These are phyloP conservation scores for Phytophthora citricola DNA, from an alignment of 352 stramenopile genomes.

Conservation along the genomic window DNA sequence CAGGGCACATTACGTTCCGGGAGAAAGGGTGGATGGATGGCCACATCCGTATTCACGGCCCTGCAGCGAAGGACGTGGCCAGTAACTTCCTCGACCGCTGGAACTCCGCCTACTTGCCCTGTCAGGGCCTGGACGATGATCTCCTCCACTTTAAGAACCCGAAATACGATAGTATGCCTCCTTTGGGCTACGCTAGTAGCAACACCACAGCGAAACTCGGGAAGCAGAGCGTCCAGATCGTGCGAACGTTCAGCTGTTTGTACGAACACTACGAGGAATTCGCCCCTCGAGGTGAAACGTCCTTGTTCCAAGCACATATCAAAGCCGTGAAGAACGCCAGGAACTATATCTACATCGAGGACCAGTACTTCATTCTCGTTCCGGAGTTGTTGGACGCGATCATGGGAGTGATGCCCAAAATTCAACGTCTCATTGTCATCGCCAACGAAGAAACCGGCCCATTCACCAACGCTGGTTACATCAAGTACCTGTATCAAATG, in stretches of 20 bases:
- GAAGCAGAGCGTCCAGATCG: slow-evolving; percentile 41
- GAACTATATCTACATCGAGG: slow-evolving; percentile 36
- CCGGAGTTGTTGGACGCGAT: slow-evolving; percentile 49
- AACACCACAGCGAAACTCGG: slow-evolving; percentile 14
- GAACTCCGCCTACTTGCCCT: slow-evolving; percentile 45
- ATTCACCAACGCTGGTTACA: slow-evolving; percentile 45
- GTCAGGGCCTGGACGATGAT: slow-evolving; percentile 30
- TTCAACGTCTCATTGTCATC: slow-evolving; percentile 64
- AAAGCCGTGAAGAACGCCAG: slow-evolving; percentile 33
- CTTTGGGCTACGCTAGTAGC: slow-evolving; percentile 12
- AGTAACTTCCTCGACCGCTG: slow-evolving; percentile 60
- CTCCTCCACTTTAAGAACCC: slow-evolving; percentile 58
- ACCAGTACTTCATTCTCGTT: slow-evolving; percentile 40
- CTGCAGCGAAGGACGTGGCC: slow-evolving; percentile 50
- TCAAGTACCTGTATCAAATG: slow-evolving; percentile 63
- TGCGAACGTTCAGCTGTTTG: slow-evolving; percentile 64
- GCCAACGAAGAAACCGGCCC: slow-evolving; percentile 32
- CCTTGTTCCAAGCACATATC: slow-evolving; percentile 50
- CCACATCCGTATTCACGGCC: slow-evolving; percentile 47
- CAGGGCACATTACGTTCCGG: slow-evolving; percentile 37
- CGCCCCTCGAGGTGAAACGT: slow-evolving; percentile 52
- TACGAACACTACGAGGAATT: slow-evolving; percentile 56
- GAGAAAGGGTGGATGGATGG: slow-evolving; percentile 68
- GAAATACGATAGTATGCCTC: slow-evolving; percentile 16
- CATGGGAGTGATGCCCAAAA: slow-evolving; percentile 45